Conservation (phyloP, 257 asterid species). For the Lithospermum erythrorhizon region DNA sequence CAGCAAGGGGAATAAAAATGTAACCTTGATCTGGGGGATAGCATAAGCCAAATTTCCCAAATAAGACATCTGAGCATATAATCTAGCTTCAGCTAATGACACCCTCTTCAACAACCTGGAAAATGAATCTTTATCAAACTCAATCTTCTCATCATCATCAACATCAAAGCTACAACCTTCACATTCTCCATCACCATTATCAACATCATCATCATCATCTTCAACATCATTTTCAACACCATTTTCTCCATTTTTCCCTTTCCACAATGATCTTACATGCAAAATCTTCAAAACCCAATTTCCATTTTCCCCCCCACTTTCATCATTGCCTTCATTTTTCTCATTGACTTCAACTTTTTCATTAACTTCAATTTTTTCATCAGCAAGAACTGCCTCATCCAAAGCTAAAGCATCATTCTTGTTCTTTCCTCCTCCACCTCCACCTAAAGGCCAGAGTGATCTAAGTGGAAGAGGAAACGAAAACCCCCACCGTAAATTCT, state of each 20-base stretch:
- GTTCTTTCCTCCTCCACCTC: neutral
- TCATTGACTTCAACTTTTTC: too few relatives aligned
- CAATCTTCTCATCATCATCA: conserved; percentile 30
- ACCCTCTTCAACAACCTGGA: conserved; percentile 67
- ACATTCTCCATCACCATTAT: conserved; percentile 30
- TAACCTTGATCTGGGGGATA: conserved; percentile 80
- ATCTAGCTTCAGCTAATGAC: conserved; percentile 69
- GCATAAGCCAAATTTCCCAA: conserved; percentile 84
- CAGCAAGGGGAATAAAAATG: too few relatives aligned
- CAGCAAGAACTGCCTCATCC: conserved; percentile 55
- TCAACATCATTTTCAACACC: neutral
- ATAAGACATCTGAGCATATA: conserved; percentile 66
- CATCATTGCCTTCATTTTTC: neutral
- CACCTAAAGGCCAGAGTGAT: conserved; percentile 47
- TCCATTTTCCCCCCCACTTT: conserved; percentile 22
- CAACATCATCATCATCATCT: conserved; percentile 1
- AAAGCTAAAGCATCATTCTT: conserved; percentile 49
- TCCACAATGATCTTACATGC: conserved; percentile 55
- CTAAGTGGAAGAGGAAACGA: conserved; percentile 64
- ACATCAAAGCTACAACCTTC: conserved; percentile 39
- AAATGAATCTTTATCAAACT: conserved; percentile 60
- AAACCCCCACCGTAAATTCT: conserved; percentile 64
- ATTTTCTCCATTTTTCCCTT: conserved; percentile 10
- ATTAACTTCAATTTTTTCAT: conserved; percentile 25
- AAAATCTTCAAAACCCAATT: conserved; percentile 72